Evolutionary conservation across 164 flowering plant genomes (phyloP).

Genomic region (Magnolia officinalis): DNA sequence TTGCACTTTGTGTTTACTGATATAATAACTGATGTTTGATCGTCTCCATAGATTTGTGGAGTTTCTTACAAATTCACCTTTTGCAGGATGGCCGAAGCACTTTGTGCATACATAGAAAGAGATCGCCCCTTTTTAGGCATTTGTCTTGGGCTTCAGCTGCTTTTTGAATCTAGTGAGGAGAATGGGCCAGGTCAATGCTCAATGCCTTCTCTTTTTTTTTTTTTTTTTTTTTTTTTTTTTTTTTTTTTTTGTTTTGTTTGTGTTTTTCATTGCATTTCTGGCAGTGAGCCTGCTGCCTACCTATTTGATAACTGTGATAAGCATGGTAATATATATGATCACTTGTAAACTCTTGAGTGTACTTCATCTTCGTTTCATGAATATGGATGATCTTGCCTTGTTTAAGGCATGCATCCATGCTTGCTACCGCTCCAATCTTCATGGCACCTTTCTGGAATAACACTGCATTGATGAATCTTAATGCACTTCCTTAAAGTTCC

Average conservation of each 20-base stretch:
- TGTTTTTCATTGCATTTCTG: neutral
- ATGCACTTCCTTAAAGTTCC: no score
- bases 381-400: no score
- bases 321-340: no score
- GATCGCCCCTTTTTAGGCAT: conserved; percentile 96
- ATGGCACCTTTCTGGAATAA: no score
- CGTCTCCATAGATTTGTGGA: neutral
- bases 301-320: no score
- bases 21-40: neutral
- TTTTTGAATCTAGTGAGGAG: conserved; percentile 94
- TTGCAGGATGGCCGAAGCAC: conserved; percentile 88
- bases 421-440: no score
- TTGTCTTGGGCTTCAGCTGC: conserved; percentile 93
- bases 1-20: neutral
- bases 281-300: neutral
- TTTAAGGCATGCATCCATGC: no score
- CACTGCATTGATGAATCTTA: no score
- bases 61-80: neutral
- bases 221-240: no score
- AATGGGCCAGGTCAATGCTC: conserved; percentile 73
- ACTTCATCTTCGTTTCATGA: no score
- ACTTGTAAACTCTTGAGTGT: no score
- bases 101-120: conserved; percentile 64
- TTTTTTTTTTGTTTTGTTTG: no score
- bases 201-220: neutral